Evolutionary conservation across 169 alveolate species (phyloP), one percentile per base, ranked within the genome.

Genomic region (Cryptosporidium canis): DNA sequence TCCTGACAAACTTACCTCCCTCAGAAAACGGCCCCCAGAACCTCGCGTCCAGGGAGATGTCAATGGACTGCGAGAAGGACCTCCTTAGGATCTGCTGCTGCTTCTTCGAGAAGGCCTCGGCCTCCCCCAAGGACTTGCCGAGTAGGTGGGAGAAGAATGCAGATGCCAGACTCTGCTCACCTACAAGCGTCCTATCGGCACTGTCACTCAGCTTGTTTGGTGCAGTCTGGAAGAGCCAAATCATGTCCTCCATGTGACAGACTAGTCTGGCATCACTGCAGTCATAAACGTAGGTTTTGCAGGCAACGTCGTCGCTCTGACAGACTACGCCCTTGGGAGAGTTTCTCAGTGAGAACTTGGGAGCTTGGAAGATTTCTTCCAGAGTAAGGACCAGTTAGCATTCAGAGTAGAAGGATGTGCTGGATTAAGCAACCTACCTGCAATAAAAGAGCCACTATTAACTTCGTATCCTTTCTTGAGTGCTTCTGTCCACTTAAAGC

Each of bases 251-350:
- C 64, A 77, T 39, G 27, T 77, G 87, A 14, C 87, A 77, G 6
- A 77, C 87, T 24, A 77, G 21, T 77, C 72, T 77, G 14, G 61
- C 21, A 39, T 77, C 87, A 43, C 87, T 77, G 37, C 87, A 77
- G 43, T 77, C 87, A 61, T 39, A 58, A 24, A 77, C 87, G 41
- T 16, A 77, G 12, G 87, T 55, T 63, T 77, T 77, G 16, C 87
- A 77, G 44, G 77, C 87, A 58, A 77, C 77, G 41, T 77, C 87
- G 37, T 77, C 87, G 47, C 27, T 53, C 45, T 77, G 87, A n/a
- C 87, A 77, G 35, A 61, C 58, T 29, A 77, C 39, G 9, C 87
- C 87, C 39, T 77, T 77, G 8, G 63, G 47, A 35, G 87, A n/a
- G 48, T 61, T 77, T 61, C 72, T 77, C 0, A 77, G 9, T 14